Base-by-base conservation (phyloP, 1,284 basidiomycete species). In the Cryptococcus sp. region DNA sequence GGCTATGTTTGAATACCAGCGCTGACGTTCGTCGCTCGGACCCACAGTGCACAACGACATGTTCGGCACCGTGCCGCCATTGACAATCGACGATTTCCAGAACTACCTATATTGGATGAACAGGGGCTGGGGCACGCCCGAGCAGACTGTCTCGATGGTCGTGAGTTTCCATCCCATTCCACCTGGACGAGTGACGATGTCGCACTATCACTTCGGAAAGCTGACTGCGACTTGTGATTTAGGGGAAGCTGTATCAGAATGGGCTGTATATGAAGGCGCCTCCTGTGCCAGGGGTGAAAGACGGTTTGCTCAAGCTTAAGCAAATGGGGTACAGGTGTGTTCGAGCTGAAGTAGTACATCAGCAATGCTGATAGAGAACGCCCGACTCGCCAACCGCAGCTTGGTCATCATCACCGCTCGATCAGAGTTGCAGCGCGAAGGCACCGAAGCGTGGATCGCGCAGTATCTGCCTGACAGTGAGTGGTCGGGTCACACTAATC, bases 361-460 rank as follows among this genome's bases (percentile, higher is more conserved):
- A 27, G 22, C 11, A 23, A 39, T 50, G 41, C 56, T 48, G 47
- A 54, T 35, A 10, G 13, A 35, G 13, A 5, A 5, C 13, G 30
- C 30, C 30, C 8, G 20, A 25, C 43, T 49, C 19, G 46, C 42
- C 13, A 35, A 6, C n/a, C 15, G 16, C 42, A 73, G 71, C 46
- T 60, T 79, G 42, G 71, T 90, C 58, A 85, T 92, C 60, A 85
- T 92, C 52, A 92, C 90, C 4, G 89, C 90, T 38, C 81, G 90
- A 62, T 81, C 82, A 39, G 80, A 83, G 57, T 81, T 83, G 41
- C 79, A 85, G 58, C 81, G 85, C 27, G 83, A 85, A 52, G 79
- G 83, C 41, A 89, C 85, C 52, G 85, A 85, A 80, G 77, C 80
- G 47, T 91, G 89, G 89, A 75, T 88, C 7, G 81, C 85, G 43